Evolutionary conservation across 805 yeast species (phyloP).

Genomic region (Kodamaea fukazawae): DNA sequence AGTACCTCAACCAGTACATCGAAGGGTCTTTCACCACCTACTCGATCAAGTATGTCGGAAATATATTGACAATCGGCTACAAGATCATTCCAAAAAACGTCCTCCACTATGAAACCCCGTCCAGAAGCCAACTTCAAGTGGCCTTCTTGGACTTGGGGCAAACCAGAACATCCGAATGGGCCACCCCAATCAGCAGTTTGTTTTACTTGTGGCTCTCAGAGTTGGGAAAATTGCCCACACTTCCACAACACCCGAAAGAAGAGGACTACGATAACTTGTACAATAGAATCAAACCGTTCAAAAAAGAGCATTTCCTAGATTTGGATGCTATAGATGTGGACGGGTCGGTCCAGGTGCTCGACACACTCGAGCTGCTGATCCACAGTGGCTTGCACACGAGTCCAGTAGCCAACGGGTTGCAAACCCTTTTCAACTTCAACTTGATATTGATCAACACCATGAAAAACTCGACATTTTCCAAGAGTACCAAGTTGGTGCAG

Average conservation of each 20-base stretch:
- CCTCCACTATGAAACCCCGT: constrained; percentile 24
- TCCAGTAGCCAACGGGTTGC: constrained; percentile 17
- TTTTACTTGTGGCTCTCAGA: constrained; percentile 21
- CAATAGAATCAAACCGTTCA: constrained; percentile 16
- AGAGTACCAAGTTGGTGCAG: constrained; percentile 1
- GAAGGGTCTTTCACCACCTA: constrained; percentile 30
- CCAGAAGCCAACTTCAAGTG: constrained; percentile 23
- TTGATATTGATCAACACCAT: constrained; percentile 18
- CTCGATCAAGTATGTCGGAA: constrained; percentile 19
- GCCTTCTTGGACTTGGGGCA: constrained; percentile 20
- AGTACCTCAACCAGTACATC: constrained; percentile 17
- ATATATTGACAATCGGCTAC: constrained; percentile 22
- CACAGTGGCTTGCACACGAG: constrained; percentile 19
- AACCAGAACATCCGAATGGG: background rate
- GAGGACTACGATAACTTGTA: constrained; percentile 13
- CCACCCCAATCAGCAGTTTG: constrained; percentile 20
- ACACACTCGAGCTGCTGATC: background rate
- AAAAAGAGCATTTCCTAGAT: constrained; percentile 7
- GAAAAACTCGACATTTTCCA: constrained; percentile 4
- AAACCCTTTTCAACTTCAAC: constrained; percentile 22
- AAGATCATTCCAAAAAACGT: constrained; percentile 26
- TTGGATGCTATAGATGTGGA: background rate
- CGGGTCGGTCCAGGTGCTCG: background rate
- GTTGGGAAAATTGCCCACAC: constrained; percentile 18
- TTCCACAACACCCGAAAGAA: constrained; percentile 11